phyloP scores from a whole-genome alignment of 2,329 filamentous ascomycete species.

The Epichloe bromicola region DNA sequence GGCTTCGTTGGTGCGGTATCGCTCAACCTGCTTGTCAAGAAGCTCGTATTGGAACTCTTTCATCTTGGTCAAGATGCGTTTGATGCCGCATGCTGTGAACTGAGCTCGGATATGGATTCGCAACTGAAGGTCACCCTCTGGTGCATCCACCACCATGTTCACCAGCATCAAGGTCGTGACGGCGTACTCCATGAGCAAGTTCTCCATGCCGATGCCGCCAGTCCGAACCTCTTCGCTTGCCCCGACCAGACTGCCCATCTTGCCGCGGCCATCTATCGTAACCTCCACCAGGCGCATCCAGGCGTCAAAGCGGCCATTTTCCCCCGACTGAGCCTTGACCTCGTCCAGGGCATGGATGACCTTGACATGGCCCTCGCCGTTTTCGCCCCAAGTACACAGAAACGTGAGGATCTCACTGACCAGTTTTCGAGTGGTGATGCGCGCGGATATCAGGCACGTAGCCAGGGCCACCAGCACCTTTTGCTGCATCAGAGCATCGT shows the following conservation, averaged over 20 bases:
- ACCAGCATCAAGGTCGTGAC: slow-evolving; percentile 88
- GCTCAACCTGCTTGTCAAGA: slow-evolving; percentile 95
- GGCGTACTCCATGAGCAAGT: slow-evolving; percentile 96
- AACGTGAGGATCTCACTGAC: slow-evolving; percentile 96
- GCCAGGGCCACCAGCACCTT: slow-evolving; percentile 81
- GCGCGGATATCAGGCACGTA: slow-evolving; percentile 74
- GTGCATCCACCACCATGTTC: slow-evolving; percentile 92
- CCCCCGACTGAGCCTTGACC: slow-evolving; percentile 75
- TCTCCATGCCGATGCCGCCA: slow-evolving; percentile 96
- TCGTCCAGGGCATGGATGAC: slow-evolving; percentile 88
- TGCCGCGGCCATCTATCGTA: slow-evolving; percentile 89
- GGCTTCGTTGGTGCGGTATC: slow-evolving; percentile 83
- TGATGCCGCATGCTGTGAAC: slow-evolving; percentile 91
- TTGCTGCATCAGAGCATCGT: slow-evolving; percentile 83
- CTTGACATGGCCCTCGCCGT: slow-evolving; percentile 76
- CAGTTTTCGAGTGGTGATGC: slow-evolving; percentile 82
- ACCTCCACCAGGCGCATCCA: slow-evolving; percentile 99
- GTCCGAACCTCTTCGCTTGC: slow-evolving; percentile 93
- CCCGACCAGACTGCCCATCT: slow-evolving; percentile 96
- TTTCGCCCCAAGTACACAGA: slow-evolving; percentile 81
- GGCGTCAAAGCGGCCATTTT: slow-evolving; percentile 91
- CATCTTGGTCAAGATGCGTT: slow-evolving; percentile 91
- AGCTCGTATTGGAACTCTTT: slow-evolving; percentile 96
- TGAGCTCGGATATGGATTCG: slow-evolving; percentile 91
- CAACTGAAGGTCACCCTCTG: slow-evolving; percentile 77